Evolutionary conservation across 179 eudicot species (phyloP).

Genomic region (Beta corolliflora): DNA sequence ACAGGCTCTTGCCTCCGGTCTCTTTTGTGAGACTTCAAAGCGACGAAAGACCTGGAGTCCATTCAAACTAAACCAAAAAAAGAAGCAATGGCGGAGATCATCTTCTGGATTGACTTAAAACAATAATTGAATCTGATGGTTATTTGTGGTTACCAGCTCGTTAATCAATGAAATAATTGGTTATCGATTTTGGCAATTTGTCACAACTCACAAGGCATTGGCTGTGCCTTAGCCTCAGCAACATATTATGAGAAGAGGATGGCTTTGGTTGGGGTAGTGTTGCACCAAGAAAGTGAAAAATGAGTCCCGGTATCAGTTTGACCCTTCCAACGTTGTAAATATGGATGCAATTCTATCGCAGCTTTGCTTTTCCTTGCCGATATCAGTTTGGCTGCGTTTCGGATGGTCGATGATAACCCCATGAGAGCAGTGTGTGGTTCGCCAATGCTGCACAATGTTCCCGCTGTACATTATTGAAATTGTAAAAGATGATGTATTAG

Average conservation of each 20-base stretch:
- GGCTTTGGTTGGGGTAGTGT: conserved; percentile 1
- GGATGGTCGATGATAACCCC: conserved; percentile 13
- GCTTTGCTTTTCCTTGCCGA: conserved; percentile 16
- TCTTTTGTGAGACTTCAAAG: conserved; percentile 84
- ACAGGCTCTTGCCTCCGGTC: conserved; percentile 93
- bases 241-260: conserved; percentile 5
- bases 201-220: neutral
- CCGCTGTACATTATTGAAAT: conserved; percentile 32
- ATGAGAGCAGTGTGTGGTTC: conserved; percentile 7
- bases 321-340: conserved; percentile 30
- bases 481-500: conserved; percentile 17
- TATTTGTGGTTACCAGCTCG: conserved; percentile 3
- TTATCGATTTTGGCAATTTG: conserved; percentile 13
- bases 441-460: conserved; percentile 13
- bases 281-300: conserved; percentile 2
- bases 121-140: neutral
- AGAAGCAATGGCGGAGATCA: conserved; percentile 73
- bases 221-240: conserved; percentile 15
- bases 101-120: conserved; percentile 45
- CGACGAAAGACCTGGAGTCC: conserved; percentile 98
- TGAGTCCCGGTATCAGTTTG: conserved; percentile 14
- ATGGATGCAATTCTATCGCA: conserved; percentile 18
- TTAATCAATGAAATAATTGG: conserved; percentile 20
- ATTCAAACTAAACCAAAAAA: conserved; percentile 72
- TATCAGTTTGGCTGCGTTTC: conserved; percentile 15